Evolutionary conservation across 371 early-diverging fungal genomes (phyloP).

Genomic region (Globomyces sp.): DNA sequence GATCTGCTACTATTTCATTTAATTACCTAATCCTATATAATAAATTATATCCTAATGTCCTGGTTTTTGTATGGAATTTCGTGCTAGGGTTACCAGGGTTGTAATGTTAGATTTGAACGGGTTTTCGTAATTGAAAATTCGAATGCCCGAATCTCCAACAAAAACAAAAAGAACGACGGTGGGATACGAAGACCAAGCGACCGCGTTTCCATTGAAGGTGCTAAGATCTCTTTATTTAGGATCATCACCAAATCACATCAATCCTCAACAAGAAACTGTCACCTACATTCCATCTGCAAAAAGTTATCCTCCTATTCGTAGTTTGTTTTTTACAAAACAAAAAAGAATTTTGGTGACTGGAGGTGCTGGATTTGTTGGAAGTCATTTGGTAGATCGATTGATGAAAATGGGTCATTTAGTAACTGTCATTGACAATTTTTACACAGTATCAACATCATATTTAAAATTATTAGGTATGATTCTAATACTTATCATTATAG

Average conservation of each 20-base stretch:
- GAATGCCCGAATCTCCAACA: no score
- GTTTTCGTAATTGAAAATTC: no score
- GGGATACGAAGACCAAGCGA: not conserved
- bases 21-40: no score
- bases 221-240: not conserved
- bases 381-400: conserved; percentile 79
- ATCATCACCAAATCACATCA: not conserved
- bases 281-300: conserved; percentile 10
- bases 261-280: not conserved
- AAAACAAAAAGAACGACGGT: not conserved
- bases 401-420: conserved; percentile 89
- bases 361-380: conserved; percentile 90
- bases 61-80: no score
- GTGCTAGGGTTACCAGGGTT: no score
- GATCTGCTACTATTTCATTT: no score
- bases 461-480: not conserved
- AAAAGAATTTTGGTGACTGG: conserved; percentile 86
- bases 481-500: no score
- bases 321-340: conserved; percentile 43
- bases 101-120: no score
- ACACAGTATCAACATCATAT: conserved; percentile 53
- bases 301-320: conserved; percentile 39
- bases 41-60: no score
- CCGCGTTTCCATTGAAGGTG: not conserved
- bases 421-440: conserved; percentile 82